phyloP scores from a whole-genome alignment of 306 rosid species.

The Acacia crassicarpa region DNA sequence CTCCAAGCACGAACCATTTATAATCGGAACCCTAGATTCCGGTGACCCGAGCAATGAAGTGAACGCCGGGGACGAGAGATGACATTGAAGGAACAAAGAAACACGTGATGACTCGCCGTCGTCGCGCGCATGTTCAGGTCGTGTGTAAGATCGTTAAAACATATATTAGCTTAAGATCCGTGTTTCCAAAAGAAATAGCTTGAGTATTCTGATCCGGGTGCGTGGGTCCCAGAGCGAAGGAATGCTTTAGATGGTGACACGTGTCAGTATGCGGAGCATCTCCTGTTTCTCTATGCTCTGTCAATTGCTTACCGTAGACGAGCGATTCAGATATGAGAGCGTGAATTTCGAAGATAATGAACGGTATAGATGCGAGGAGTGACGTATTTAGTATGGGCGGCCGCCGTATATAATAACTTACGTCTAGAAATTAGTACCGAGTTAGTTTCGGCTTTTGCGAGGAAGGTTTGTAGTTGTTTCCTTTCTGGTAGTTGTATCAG shows the following conservation, averaged over 20 bases:
- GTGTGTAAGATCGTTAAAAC: neutral
- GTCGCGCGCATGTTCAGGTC: neutral
- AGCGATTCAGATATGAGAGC: neutral
- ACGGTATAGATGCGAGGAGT: slow-evolving; percentile 17
- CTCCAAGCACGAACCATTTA: neutral
- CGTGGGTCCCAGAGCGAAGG: slow-evolving; percentile 6
- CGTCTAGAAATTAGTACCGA: neutral
- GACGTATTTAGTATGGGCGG: neutral
- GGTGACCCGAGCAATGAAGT: slow-evolving; percentile 20
- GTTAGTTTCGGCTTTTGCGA: neutral
- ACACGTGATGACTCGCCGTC: slow-evolving; percentile 5
- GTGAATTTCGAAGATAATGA: neutral
- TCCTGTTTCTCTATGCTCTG: neutral
- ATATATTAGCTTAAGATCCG: neutral
- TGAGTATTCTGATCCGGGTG: neutral
- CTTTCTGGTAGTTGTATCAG: neutral
- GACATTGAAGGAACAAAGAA: slow-evolving; percentile 1
- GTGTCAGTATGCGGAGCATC: neutral
- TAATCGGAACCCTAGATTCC: slow-evolving; percentile 26
- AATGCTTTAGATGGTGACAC: neutral
- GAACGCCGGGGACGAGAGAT: slow-evolving; percentile 8
- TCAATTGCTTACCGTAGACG: neutral
- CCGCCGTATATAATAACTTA: neutral
- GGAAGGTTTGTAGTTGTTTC: slow-evolving; percentile 20
- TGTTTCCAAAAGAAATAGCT: too few relatives aligned